These are phyloP conservation scores for Xylaria digitata DNA, from an alignment of 2,329 filamentous ascomycete species.

Conservation along the genomic window DNA sequence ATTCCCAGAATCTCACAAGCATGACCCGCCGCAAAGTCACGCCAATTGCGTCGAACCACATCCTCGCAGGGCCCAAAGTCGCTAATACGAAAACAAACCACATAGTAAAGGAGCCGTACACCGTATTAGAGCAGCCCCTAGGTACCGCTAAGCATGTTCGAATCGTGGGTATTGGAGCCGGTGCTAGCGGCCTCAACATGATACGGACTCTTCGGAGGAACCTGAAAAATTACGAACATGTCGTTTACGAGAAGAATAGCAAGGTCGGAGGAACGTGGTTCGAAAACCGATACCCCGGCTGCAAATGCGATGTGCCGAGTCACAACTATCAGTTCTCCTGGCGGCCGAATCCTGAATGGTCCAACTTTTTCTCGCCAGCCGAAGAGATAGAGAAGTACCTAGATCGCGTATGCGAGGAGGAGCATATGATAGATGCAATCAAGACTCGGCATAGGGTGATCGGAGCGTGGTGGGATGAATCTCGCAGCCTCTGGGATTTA, in stretches of 20 bases:
- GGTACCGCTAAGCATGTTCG: constrained; percentile 56
- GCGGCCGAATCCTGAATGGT: constrained; percentile 69
- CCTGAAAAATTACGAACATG: constrained; percentile 57
- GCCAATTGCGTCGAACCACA: constrained; percentile 35
- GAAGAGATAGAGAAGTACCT: constrained; percentile 68
- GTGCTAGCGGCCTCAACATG: constrained; percentile 59
- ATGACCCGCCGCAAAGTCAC: constrained; percentile 47
- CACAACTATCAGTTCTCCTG: constrained; percentile 74
- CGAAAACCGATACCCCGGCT: constrained; percentile 69
- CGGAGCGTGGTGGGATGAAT: constrained; percentile 59
- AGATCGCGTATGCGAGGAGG: constrained; percentile 59
- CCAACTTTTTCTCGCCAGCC: constrained; percentile 65
- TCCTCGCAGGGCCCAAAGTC: constrained; percentile 30
- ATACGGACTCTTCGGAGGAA: constrained; percentile 58
- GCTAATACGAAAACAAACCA: constrained; percentile 38
- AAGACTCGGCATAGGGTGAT: constrained; percentile 57
- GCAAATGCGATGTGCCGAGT: constrained; percentile 66
- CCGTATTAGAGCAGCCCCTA: constrained; percentile 53
- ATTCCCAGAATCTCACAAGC: constrained; percentile 35
- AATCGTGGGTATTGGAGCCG: constrained; percentile 59
- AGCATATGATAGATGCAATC: constrained; percentile 58
- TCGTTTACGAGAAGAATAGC: constrained; percentile 67
- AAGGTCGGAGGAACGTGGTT: constrained; percentile 69
- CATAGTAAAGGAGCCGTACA: constrained; percentile 47
- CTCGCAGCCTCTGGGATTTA: constrained; percentile 56